Conservation (phyloP, 208 protist genomes). For the Leishmania amazonensis region DNA sequence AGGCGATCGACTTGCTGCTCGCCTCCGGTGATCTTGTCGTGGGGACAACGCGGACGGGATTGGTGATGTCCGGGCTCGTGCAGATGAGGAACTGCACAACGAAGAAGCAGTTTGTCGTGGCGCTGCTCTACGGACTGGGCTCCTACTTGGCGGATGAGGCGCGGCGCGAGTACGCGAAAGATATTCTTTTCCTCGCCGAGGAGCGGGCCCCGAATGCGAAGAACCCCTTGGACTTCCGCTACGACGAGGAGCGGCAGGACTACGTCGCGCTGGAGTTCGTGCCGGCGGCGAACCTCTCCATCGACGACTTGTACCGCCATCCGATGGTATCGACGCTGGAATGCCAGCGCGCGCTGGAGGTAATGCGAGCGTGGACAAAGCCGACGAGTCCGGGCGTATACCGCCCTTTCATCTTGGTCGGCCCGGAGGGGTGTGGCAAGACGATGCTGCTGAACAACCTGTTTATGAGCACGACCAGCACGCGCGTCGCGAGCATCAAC, state of each 20-base stretch:
- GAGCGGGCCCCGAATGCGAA: conserved; percentile 86
- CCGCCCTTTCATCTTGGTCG: conserved; percentile 96
- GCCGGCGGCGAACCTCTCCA: conserved; percentile 57
- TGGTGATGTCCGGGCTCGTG: conserved; percentile 94
- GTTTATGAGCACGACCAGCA: conserved; percentile 72
- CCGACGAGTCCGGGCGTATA: conserved; percentile 70
- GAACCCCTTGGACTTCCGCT: conserved; percentile 90
- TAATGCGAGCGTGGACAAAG: conserved; percentile 94
- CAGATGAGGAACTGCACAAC: conserved; percentile 84
- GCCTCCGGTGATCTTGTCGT: conserved; percentile 79
- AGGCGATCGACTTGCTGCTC: conserved; percentile 89
- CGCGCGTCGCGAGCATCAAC: conserved; percentile 92
- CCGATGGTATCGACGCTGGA: conserved; percentile 95
- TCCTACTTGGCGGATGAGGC: conserved; percentile 87
- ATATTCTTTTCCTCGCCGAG: conserved; percentile 87
- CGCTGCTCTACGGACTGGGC: conserved; percentile 94
- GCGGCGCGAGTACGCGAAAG: conserved; percentile 88
- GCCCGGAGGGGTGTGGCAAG: conserved; percentile 97
- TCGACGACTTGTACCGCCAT: conserved; percentile 85
- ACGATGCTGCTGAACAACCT: conserved; percentile 93
- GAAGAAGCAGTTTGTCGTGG: conserved; percentile 92
- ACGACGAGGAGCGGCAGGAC: conserved; percentile 58
- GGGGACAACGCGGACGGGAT: conserved; percentile 91
- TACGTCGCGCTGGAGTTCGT: conserved; percentile 86
- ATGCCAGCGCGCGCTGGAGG: conserved; percentile 90